phyloP scores from a whole-genome alignment of 2,329 filamentous ascomycete species.

The Pestalotiopsis sp. region DNA sequence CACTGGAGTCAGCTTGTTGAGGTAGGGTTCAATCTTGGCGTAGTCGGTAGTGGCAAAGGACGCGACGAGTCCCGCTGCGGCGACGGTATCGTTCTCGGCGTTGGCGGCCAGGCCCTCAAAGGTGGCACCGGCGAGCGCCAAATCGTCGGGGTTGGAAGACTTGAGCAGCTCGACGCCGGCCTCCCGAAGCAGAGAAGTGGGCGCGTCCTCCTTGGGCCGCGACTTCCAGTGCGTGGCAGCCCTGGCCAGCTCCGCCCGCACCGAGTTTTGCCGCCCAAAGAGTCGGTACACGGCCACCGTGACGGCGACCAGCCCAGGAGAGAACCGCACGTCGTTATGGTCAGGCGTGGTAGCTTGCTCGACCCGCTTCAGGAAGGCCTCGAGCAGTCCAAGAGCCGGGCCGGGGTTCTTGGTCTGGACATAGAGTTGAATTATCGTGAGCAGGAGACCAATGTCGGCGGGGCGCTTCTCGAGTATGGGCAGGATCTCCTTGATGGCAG shows the following conservation, averaged over 20 bases:
- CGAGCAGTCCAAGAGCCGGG: slow-evolving; percentile 74
- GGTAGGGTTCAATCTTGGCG: slow-evolving; percentile 55
- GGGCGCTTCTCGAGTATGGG: slow-evolving; percentile 74
- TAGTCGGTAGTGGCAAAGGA: slow-evolving; percentile 69
- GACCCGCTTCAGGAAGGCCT: slow-evolving; percentile 73
- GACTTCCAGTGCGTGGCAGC: slow-evolving; percentile 81
- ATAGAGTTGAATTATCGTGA: slow-evolving; percentile 83
- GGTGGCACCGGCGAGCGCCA: slow-evolving; percentile 72
- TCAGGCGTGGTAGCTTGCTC: slow-evolving; percentile 61
- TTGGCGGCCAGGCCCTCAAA: slow-evolving; percentile 73
- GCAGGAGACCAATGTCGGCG: slow-evolving; percentile 76
- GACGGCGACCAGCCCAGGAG: slow-evolving; percentile 82
- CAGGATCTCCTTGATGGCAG: slow-evolving; percentile 70
- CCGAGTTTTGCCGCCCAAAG: slow-evolving; percentile 73
- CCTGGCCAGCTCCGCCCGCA: slow-evolving; percentile 74
- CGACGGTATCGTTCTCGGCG: slow-evolving; percentile 68
- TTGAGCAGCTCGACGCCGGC: slow-evolving; percentile 83
- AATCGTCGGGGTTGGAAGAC: slow-evolving; percentile 70
- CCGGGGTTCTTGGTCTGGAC: slow-evolving; percentile 70
- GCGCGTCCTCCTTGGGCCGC: slow-evolving; percentile 49
- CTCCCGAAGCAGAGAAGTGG: slow-evolving; percentile 73
- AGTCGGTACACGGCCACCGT: slow-evolving; percentile 77
- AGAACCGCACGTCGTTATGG: slow-evolving; percentile 73
- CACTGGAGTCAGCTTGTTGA: slow-evolving; percentile 62
- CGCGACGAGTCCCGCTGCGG: slow-evolving; percentile 83